These are phyloP conservation scores for Alternaria dauci DNA, from an alignment of 2,329 filamentous ascomycete genomes.

Conservation along the genomic window DNA sequence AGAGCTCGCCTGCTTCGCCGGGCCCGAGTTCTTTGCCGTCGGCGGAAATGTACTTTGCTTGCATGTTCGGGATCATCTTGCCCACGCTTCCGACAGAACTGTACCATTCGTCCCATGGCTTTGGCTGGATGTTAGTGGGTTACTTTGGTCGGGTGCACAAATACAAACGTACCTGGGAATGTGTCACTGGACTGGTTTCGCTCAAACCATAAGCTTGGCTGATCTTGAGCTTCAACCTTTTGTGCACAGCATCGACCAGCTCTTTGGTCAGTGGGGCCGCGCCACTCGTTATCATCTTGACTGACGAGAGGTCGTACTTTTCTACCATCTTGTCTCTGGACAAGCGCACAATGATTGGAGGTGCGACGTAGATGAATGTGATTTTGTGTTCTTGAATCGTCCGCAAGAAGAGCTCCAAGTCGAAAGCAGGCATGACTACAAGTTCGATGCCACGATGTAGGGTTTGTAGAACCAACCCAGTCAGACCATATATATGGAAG, in stretches of 20 bases:
- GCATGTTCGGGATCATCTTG: conserved; percentile 77
- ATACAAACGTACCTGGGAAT: conserved; percentile 26
- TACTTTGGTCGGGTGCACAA: too few relatives aligned
- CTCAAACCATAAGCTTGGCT: conserved; percentile 39
- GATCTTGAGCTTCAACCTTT: conserved; percentile 65
- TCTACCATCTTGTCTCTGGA: conserved; percentile 78
- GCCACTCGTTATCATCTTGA: conserved; percentile 85
- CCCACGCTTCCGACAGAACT: conserved; percentile 74
- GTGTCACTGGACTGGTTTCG: conserved; percentile 38
- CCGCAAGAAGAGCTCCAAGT: conserved; percentile 77
- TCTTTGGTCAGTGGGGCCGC: conserved; percentile 84
- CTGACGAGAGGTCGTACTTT: conserved; percentile 78
- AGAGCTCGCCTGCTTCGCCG: conserved; percentile 66
- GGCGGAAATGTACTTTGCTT: conserved; percentile 76
- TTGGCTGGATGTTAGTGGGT: not conserved
- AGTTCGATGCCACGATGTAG: conserved; percentile 72
- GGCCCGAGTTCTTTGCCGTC: conserved; percentile 64
- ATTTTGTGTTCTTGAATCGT: conserved; percentile 77
- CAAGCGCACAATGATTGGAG: conserved; percentile 80
- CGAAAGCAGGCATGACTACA: conserved; percentile 79
- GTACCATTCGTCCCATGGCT: conserved; percentile 40
- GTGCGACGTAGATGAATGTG: conserved; percentile 81
- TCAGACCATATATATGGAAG: conserved; percentile 89
- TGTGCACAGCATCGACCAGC: conserved; percentile 76
- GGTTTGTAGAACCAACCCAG: conserved; percentile 72